phyloP scores from a whole-genome alignment of 345 rosid genomes.

The Syzygium jambos region DNA sequence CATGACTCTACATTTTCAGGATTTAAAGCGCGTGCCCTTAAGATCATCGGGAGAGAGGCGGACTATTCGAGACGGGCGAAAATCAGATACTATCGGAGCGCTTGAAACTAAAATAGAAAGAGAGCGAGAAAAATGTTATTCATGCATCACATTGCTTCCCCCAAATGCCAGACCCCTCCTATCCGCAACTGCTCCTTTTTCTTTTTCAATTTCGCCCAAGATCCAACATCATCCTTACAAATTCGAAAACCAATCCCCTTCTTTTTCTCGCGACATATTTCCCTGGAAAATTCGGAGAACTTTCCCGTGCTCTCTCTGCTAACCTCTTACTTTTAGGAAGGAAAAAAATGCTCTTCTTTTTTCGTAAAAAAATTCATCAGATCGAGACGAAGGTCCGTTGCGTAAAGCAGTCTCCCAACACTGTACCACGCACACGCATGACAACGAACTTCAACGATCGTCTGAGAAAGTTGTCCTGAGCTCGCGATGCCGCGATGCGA shows the following conservation, averaged over 20 bases:
- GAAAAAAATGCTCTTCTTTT: neutral
- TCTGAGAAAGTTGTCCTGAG: neutral
- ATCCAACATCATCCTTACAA: too few relatives aligned
- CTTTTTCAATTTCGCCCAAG: too few relatives aligned
- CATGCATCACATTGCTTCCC: neutral
- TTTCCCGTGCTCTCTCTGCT: neutral
- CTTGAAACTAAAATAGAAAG: too few relatives aligned
- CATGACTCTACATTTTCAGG: neutral
- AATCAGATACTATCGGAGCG: too few relatives aligned
- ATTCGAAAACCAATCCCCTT: neutral
- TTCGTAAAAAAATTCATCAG: neutral
- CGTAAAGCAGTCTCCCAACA: neutral
- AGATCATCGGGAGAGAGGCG: neutral
- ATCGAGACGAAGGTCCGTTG: neutral
- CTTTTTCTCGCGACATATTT: neutral
- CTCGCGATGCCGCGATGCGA: neutral
- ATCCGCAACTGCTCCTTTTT: too few relatives aligned
- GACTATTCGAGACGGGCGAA: neutral
- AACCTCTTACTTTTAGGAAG: neutral
- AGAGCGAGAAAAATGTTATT: neutral
- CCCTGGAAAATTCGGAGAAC: neutral
- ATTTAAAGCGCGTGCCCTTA: neutral
- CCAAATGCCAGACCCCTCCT: too few relatives aligned
- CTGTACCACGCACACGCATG: neutral
- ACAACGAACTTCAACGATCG: neutral